Percentiles rank a stretch among this genome's conserved stretches.
Evolutionary conservation across 2,329 filamentous ascomycete genomes (phyloP).

Genomic region (Magnaporthiopsis poae): DNA sequence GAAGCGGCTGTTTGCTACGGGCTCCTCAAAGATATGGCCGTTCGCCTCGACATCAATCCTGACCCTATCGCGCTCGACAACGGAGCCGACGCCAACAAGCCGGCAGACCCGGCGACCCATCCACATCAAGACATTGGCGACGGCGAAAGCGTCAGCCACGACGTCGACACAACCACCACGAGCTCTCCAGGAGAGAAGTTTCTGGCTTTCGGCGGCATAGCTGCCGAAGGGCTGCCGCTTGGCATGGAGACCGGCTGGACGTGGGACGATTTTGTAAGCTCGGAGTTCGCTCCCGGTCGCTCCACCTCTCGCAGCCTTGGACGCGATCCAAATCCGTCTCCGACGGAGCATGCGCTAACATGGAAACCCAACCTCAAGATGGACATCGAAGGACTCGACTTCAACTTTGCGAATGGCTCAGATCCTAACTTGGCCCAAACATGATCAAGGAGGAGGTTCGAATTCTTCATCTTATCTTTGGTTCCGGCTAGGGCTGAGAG

Average conservation of each 20-base stretch:
- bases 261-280: constrained; percentile 2
- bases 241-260: constrained; percentile 2
- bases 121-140: background rate
- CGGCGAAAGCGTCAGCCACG: background rate
- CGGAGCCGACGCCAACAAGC: background rate
- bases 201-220: constrained; percentile 4
- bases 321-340: background rate
- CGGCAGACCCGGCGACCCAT: background rate
- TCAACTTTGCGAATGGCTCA: background rate
- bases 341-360: background rate
- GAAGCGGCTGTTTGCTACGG: background rate
- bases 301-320: too few species aligned
- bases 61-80: background rate
- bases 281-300: background rate
- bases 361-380: background rate
- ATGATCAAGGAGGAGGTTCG: background rate
- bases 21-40: constrained; percentile 6
- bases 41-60: background rate
- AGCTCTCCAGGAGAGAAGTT: constrained; percentile 1
- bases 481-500: too few species aligned
- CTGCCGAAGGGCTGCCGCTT: background rate
- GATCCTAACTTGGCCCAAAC: background rate
- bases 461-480: background rate
- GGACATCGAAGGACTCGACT: background rate
- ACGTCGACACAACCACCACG: background rate